These are phyloP conservation scores for Tetracladium setigerum DNA, from an alignment of 495 filamentous ascomycete species.

Conservation along the genomic window DNA sequence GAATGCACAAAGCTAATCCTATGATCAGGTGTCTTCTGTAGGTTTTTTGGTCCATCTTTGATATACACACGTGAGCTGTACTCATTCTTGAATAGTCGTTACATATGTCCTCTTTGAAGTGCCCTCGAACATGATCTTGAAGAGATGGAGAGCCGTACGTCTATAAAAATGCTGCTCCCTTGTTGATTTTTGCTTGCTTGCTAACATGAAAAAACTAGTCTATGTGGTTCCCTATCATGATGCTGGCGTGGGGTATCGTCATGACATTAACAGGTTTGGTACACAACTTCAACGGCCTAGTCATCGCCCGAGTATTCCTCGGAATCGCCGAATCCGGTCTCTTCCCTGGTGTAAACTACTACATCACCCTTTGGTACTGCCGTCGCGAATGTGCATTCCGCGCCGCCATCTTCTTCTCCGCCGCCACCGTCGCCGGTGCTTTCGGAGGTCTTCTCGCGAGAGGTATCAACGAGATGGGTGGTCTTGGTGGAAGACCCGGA, in stretches of 20 bases:
- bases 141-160: constrained; percentile 21
- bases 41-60: too few relatives aligned
- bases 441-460: constrained; percentile 55
- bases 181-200: constrained; percentile 12
- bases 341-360: constrained; percentile 46
- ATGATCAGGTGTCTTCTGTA: too few relatives aligned
- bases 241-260: constrained; percentile 31
- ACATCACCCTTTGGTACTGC: constrained; percentile 56
- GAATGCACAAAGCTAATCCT: constrained; percentile 23
- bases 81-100: too few relatives aligned
- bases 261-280: constrained; percentile 64
- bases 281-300: constrained; percentile 54
- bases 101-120: constrained; percentile 47
- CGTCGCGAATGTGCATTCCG: constrained; percentile 53
- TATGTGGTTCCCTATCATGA: too few relatives aligned
- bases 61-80: too few relatives aligned
- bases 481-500: constrained; percentile 35
- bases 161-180: constrained; percentile 28
- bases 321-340: constrained; percentile 55
- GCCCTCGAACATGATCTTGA: constrained; percentile 64
- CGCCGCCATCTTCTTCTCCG: constrained; percentile 49
- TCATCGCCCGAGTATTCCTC: constrained; percentile 51
- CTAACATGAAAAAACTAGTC: constrained; percentile 23
- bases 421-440: constrained; percentile 48
- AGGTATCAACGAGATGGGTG: constrained; percentile 56